These are phyloP conservation scores for Diaporthe citrichinensis DNA, from an alignment of 2,329 filamentous ascomycete species.

Conservation along the genomic window DNA sequence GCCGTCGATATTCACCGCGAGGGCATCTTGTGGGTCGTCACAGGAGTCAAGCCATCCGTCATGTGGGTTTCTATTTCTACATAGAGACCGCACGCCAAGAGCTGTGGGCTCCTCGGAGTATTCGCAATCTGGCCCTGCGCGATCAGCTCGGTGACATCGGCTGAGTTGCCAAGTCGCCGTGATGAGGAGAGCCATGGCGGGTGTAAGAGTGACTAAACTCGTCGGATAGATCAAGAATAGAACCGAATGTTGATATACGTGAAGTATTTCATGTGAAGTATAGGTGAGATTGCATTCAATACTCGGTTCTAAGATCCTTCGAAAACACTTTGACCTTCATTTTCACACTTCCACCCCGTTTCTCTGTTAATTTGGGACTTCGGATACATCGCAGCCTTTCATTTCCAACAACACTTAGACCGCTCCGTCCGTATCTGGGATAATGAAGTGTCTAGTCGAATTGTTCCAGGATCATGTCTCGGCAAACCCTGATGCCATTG, in stretches of 20 bases:
- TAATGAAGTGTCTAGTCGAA: constrained; percentile 1
- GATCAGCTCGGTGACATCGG: neutral
- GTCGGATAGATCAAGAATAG: neutral
- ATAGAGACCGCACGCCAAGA: neutral
- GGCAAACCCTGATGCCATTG: neutral
- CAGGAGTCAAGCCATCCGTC: neutral
- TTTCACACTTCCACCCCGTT: neutral
- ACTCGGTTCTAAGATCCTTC: too few species aligned
- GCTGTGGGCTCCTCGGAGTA: neutral
- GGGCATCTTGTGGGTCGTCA: neutral
- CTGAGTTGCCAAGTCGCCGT: neutral
- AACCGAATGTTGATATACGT: too few species aligned
- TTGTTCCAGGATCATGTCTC: neutral
- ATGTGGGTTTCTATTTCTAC: neutral
- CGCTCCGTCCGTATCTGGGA: neutral
- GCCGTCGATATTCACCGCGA: constrained; percentile 18
- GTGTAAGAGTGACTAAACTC: neutral
- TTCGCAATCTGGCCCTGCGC: neutral
- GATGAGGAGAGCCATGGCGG: neutral
- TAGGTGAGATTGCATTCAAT: neutral
- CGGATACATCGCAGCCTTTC: neutral
- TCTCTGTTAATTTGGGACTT: too few species aligned
- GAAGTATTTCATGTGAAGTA: neutral
- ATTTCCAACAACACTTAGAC: neutral
- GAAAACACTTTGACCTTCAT: neutral